These are phyloP conservation scores for Solanum aculeatissimum DNA, from an alignment of 305 asterid species.

Conservation along the genomic window DNA sequence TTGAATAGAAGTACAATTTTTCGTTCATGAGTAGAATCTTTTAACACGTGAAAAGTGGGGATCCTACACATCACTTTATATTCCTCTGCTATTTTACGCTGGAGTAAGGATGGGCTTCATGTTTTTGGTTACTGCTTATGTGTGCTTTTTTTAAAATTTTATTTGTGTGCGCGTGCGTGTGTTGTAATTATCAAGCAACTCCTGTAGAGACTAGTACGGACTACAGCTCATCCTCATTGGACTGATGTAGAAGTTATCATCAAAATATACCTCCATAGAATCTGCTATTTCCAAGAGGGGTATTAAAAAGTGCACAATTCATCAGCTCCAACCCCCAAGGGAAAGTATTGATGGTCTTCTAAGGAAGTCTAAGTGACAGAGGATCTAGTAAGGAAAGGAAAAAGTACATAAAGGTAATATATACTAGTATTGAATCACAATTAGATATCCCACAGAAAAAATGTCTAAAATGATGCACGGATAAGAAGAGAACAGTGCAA, in stretches of 20 bases:
- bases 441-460: neutral
- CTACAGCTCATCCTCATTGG: neutral
- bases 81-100: neutral
- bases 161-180: too few species aligned
- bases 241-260: neutral
- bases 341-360: neutral
- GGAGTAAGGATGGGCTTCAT: neutral
- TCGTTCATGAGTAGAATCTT: neutral
- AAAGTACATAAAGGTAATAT: neutral
- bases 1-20: neutral
- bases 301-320: neutral
- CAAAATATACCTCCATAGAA: neutral
- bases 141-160: too few species aligned
- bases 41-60: neutral
- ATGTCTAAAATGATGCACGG: neutral
- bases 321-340: neutral
- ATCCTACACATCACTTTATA: neutral
- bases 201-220: neutral
- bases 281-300: neutral
- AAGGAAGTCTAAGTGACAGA: neutral
- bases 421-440: neutral
- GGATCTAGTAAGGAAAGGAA: neutral
- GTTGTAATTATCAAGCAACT: neutral
- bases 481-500: neutral
- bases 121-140: neutral